Conservation (phyloP, 345 rosid genomes). For the Moricandia arvensis region DNA sequence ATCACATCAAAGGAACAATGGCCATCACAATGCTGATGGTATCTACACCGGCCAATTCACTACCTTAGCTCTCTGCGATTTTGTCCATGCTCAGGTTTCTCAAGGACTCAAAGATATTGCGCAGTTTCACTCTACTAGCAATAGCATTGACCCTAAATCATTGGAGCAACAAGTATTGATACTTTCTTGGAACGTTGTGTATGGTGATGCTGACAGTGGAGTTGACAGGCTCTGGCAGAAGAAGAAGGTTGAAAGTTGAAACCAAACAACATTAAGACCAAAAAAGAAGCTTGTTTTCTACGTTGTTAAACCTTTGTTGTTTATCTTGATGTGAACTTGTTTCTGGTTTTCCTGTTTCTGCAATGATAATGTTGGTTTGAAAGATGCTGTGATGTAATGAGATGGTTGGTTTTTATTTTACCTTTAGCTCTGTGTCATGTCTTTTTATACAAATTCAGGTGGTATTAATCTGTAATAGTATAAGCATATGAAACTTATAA, state of each 20-base stretch:
- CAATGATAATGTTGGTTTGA: conserved; percentile 10
- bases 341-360: not conserved
- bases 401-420: not conserved
- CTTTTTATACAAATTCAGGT: not conserved
- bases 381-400: conserved; percentile 18
- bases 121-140: not conserved
- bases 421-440: not conserved
- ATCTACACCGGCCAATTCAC: conserved; percentile 44
- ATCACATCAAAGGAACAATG: conserved; percentile 62
- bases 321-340: conserved; percentile 10
- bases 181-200: not conserved
- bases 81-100: conserved; percentile 61
- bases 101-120: not conserved
- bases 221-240: conserved; percentile 59
- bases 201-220: conserved; percentile 70
- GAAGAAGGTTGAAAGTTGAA: conserved; percentile 31
- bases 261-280: conserved; percentile 22
- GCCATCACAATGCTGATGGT: conserved; percentile 58
- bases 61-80: conserved; percentile 67
- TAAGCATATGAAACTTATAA: not conserved
- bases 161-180: not conserved
- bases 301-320: not conserved
- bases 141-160: not conserved
- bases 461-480: not conserved
- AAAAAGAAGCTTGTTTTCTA: conserved; percentile 12